phyloP scores from a whole-genome alignment of 2,329 filamentous ascomycete species.

The Phialophora macrospora region DNA sequence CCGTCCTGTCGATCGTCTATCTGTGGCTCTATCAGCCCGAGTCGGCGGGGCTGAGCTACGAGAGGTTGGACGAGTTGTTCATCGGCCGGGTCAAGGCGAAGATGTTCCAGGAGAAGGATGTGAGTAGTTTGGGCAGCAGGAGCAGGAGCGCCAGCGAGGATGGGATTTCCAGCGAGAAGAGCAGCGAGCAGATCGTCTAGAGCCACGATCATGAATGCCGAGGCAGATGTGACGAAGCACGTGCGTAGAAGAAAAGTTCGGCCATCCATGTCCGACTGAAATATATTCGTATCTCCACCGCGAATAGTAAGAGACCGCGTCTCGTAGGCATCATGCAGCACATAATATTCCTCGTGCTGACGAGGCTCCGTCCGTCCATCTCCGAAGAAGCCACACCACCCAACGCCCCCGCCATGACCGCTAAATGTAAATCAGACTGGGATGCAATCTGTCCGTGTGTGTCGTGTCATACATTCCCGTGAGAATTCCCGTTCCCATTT shows the following conservation, averaged over 20 bases:
- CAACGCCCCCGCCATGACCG: constrained; percentile 2
- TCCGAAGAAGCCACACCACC: neutral
- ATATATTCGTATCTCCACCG: neutral
- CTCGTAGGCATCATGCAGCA: neutral
- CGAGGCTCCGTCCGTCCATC: neutral
- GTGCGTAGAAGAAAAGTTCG: neutral
- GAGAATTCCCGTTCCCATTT: no score
- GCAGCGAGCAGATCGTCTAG: neutral
- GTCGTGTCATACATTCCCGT: neutral
- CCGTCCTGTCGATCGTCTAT: constrained; percentile 35
- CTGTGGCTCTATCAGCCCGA: constrained; percentile 49
- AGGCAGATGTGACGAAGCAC: neutral
- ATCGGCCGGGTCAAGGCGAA: constrained; percentile 38
- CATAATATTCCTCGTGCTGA: neutral
- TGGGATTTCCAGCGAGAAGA: neutral
- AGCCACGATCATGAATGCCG: neutral
- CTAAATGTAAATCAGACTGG: neutral
- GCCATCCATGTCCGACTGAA: neutral
- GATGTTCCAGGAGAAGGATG: constrained; percentile 34
- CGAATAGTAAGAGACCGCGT: neutral
- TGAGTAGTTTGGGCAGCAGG: neutral
- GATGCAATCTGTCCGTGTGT: neutral
- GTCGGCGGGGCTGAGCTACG: constrained; percentile 43
- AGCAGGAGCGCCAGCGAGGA: neutral
- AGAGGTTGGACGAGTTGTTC: constrained; percentile 44